Base-by-base conservation (phyloP, 495 filamentous ascomycete genomes). In the Penicillium lividum region DNA sequence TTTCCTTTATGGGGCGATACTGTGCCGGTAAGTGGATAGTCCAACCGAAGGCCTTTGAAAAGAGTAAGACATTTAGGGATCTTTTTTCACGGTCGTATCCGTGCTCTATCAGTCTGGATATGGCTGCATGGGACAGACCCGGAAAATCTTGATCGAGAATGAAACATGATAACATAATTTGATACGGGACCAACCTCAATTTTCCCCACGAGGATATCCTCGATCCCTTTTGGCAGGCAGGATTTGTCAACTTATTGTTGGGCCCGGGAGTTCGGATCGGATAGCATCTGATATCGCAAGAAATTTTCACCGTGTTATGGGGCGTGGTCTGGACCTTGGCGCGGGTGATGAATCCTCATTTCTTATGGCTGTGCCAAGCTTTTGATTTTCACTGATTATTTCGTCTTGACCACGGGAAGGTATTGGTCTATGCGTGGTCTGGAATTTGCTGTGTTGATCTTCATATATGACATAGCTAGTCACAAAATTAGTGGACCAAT, bases 331-430 rank as follows among this genome's bases (percentile, higher is more conserved):
- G 54, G 48, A 57, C 49, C 49, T 54, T 61, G 54, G 53, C 22
- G 49, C 59, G 43, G n/a, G 15, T 46, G 10, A 62, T 57, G 57
- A 38, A 52, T 52, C 50, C n/a, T 13, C 33, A 25, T 27, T 16
- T 29, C 25, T 10, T 25, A 31, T 30, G 15, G 15, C 36, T 7
- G 25, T 55, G 62, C 59, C 62, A 65, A 65, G 62, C 59, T 62
- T 65, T 60, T 38, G 22, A 16, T 29, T 36, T 51, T 51, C 22
- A 43, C 33, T 52, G 43, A 45, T 54, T 51, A 28, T 56, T 52
- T 44, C 45, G 51, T 30, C 50, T 54, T 28, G 29, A 56, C 55
- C 48, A 50, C 36, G 53, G 49, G 29, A n/a, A 8, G n/a, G 22
- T 30, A 46, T 40, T 29, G 15, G 50, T n/a, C 16, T 5, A 49